Base-by-base conservation (phyloP, 2,329 filamentous ascomycete genomes). In the Bretziella fagacearum region DNA sequence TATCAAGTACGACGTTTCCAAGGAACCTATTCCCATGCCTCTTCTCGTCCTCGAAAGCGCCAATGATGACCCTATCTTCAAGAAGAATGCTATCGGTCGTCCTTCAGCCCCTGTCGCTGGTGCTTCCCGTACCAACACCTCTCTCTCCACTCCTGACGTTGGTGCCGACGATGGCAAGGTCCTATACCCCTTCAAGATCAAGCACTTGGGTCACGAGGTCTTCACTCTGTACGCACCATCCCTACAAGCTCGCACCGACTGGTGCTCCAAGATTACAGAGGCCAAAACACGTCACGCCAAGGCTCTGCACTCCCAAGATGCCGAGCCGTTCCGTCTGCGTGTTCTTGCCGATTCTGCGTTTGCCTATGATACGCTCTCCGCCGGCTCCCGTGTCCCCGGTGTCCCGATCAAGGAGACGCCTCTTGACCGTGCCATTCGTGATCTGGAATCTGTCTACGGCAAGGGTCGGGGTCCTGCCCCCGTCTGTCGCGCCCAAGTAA, bases 1-100 rank as follows among this genome's bases (percentile, higher is more conserved):
- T 63, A 5, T 20, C 26, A 85, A 84, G 55, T 98, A 91, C 55
- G 91, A 98, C 60, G 89, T 98, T 26, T 95, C 87, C 1, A 87
- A 93, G 61, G 71, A 93, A 67, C 85, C 83, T 5, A 95, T 98
- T 53, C 91, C 91, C 0, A 98, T 98, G 89, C 87, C 93, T 55
- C 69, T 98, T 2, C 69, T 98, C 22, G 84, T 93, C 43, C 69
- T 98, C 1, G 93, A 98, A 62, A 94, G 84, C 59, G 80, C 84
- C 54, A 84, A 89, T 54, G 93, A 98, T 54, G 85, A 94, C 53
- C 79, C 91, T 0, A 82, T 96, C 4, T 74, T 87, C 48, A 93
- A 75, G 55, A 87, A 85, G 59, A 79, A 83, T 36, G 74, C 89
- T 45, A 75, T 66, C 69, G 7, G 67, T 74, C 43, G 73, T 78